A percentile compares a stretch with the other conserved stretches of the same genome.
These are phyloP conservation scores for Pterocarpus macrocarpus DNA, from an alignment of 306 rosid species.

Conservation along the genomic window DNA sequence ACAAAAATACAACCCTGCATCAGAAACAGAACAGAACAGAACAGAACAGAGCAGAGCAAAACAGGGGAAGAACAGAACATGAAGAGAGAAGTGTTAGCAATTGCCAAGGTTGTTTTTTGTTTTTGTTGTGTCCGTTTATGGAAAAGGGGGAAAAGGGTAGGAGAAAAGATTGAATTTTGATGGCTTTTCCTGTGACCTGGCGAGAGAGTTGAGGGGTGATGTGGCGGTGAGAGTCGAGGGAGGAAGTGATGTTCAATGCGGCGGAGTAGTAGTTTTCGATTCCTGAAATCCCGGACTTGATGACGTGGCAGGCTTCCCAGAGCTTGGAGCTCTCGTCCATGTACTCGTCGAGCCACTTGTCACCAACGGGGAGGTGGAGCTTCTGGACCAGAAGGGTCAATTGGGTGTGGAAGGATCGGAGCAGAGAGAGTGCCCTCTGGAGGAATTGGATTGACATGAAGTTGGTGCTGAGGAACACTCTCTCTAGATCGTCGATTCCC, in stretches of 20 bases:
- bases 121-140: neutral
- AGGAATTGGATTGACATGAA: constrained; percentile 99
- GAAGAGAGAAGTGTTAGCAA: neutral
- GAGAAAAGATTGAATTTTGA: constrained; percentile 28
- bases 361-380: constrained; percentile 95
- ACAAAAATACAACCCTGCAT: neutral
- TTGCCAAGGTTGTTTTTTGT: neutral
- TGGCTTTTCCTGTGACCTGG: constrained; percentile 62
- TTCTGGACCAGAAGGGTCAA: constrained; percentile 89
- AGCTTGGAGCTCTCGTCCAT: constrained; percentile 99
- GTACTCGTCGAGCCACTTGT: constrained; percentile 99
- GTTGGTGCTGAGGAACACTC: constrained; percentile 77
- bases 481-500: constrained; percentile 95
- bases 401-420: constrained; percentile 94
- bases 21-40: neutral
- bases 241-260: constrained; percentile 71
- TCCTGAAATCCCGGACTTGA: constrained; percentile 89
- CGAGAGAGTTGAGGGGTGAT: constrained; percentile 83
- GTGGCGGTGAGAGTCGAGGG: constrained; percentile 79
- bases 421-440: constrained; percentile 84
- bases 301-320: constrained; percentile 97
- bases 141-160: neutral
- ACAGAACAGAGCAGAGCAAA: neutral
- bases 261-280: constrained; percentile 86
- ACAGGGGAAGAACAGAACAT: neutral